phyloP scores from a whole-genome alignment of 768 basidiomycete species.

The Dendrothele bispora region DNA sequence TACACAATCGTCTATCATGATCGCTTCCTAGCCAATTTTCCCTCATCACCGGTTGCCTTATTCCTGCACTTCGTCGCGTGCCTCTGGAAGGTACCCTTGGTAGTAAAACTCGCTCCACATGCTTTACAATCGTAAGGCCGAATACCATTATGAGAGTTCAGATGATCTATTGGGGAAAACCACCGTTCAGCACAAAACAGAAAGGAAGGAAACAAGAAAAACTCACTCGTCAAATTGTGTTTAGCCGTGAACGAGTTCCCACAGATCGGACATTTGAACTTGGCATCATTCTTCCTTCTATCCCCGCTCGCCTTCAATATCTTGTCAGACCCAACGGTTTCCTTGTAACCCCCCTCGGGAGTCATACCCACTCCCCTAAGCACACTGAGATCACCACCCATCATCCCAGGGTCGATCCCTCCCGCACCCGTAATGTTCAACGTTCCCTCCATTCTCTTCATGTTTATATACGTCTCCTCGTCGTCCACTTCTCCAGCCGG shows the following conservation, averaged over 20 bases:
- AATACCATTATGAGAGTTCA: constrained; percentile 7
- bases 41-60: too few species aligned
- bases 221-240: constrained; percentile 6
- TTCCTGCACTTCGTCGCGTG: constrained; percentile 5
- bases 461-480: constrained; percentile 1
- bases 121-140: constrained; percentile 3
- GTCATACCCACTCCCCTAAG: not conserved
- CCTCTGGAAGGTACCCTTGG: constrained; percentile 3
- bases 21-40: too few species aligned
- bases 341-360: constrained; percentile 1
- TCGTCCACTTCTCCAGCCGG: constrained; percentile 8
- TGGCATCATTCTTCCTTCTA: constrained; percentile 6
- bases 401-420: too few species aligned
- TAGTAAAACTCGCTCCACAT: constrained; percentile 3
- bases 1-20: too few species aligned
- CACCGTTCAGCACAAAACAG: not conserved
- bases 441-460: constrained; percentile 5
- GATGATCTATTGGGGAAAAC: not conserved
- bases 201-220: not conserved
- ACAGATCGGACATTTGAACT: constrained; percentile 3
- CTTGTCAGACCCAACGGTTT: constrained; percentile 5
- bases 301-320: constrained; percentile 4
- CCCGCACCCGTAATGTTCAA: too few species aligned
- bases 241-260: constrained; percentile 5
- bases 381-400: too few species aligned